A percentile compares a stretch with the other conserved stretches of the same genome.
phyloP scores from a whole-genome alignment of 805 yeast species.

The Metschnikowia kunwiensis region DNA sequence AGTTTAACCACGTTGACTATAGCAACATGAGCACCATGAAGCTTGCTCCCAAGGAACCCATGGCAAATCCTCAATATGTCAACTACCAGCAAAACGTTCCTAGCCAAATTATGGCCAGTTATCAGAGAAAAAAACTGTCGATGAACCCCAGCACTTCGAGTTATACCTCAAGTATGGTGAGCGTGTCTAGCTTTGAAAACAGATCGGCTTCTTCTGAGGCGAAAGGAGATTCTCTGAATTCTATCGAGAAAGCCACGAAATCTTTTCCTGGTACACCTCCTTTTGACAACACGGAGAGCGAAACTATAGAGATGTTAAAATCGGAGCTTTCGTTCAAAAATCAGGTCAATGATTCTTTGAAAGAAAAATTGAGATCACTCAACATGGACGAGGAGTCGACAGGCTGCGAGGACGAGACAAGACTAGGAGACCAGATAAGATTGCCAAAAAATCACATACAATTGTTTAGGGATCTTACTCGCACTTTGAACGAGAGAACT shows the following conservation, averaged over 20 bases:
- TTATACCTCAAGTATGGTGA: constrained; percentile 22
- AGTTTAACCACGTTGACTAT: constrained; percentile 10
- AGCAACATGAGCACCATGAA: constrained; percentile 10
- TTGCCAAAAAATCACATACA: constrained; percentile 45
- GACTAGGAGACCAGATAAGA: constrained; percentile 19
- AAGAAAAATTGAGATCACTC: constrained; percentile 29
- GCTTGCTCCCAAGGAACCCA: constrained; percentile 6
- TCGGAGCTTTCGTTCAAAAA: constrained; percentile 56
- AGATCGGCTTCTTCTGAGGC: constrained; percentile 11
- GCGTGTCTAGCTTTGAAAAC: constrained; percentile 11
- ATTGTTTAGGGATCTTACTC: constrained; percentile 48
- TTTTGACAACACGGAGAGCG: constrained; percentile 8
- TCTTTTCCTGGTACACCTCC: constrained; percentile 2
- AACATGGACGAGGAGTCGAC: constrained; percentile 8
- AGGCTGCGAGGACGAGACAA: constrained; percentile 6
- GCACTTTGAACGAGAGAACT: constrained; percentile 42
- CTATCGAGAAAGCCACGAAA: constrained; percentile 1
- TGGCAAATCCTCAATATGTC: constrained; percentile 5
- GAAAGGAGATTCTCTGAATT: constrained; percentile 6
- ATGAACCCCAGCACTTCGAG: constrained; percentile 33
- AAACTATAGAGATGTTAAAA: constrained; percentile 37
- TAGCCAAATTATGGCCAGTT: constrained; percentile 6
- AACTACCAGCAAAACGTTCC: constrained; percentile 8
- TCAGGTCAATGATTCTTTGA: constrained; percentile 34
- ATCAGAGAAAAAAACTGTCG: constrained; percentile 13